Evolutionary conservation across 2,329 filamentous ascomycete species (phyloP), one percentile per base, ranked within the genome.

Genomic region (Sclerotinia trifoliorum): DNA sequence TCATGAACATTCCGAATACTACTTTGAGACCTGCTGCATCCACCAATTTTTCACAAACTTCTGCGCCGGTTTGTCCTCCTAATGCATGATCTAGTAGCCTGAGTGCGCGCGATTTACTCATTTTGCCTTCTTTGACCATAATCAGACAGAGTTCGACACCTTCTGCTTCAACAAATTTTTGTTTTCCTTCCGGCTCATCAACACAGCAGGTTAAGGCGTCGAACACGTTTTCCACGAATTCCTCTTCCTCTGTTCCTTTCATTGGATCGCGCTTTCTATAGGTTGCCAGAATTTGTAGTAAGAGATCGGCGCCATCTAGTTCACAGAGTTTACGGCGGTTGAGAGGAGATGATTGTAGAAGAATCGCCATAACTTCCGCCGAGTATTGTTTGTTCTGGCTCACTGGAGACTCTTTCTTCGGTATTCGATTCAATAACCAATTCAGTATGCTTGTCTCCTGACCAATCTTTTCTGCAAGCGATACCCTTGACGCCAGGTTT

Each of bases 301-400:
- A 82, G 3, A 85, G 79, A 74, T 99, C 94, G 10, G 95, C 84
- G 0, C 91, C 90, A 70, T 96, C 89, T 0, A 90, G 80, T 39
- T 81, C 79, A 49, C 86, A 85, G 6, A 97, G 81, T 58, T 84
- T 84, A 29, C 80, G 80, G 56, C 91, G 83, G 74, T 93, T 93
- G 49, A 84, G 79, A 0, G 85, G 72, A 4, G 91, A 92, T 1
- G 88, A 88, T 78, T 97, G 94, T 24, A 94, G 84, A 11, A 99
- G 81, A 66, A 99, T 95, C 17, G 94, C 93, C 3, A 99, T 83
- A 10, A 98, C 87, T 79, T 99, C 95, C 21, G 94, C 93, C 0
- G 93, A 87, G 78, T 98, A 99, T 78, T 97, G 94, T 78, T 95
- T 96, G 78, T 99, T 99, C 77, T 99, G 95, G 6, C 87, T 84